A percentile compares a stretch with the other conserved stretches of the same genome.
Conservation (phyloP, 768 basidiomycete species). For the Trametes gibbosa region DNA sequence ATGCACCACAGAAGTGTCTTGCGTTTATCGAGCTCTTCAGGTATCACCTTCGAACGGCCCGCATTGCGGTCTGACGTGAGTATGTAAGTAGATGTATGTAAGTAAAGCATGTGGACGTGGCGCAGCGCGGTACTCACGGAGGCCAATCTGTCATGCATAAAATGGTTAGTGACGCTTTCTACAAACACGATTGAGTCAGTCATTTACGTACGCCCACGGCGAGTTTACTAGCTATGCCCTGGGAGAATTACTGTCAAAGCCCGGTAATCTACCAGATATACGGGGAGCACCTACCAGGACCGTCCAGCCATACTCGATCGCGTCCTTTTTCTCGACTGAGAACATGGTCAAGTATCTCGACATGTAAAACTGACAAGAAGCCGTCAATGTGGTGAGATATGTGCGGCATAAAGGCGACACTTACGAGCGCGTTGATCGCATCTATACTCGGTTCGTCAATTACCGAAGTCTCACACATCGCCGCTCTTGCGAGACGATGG, state of each 20-base stretch:
- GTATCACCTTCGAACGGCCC: conserved; percentile 60
- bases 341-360: conserved; percentile 73
- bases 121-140: conserved; percentile 44
- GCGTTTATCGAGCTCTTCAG: conserved; percentile 70
- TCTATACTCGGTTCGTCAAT: conserved; percentile 77
- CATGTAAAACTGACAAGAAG: conserved; percentile 59
- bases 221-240: conserved; percentile 63
- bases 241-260: background rate
- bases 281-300: conserved; percentile 44
- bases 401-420: background rate
- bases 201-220: conserved; percentile 46
- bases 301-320: conserved; percentile 72
- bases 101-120: conserved; percentile 5
- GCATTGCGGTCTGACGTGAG: conserved; percentile 58
- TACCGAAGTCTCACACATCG: conserved; percentile 68
- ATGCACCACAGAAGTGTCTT: conserved; percentile 74
- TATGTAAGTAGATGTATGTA: conserved; percentile 2
- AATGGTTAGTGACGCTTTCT: conserved; percentile 8
- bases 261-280: background rate
- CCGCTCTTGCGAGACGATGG: conserved; percentile 57
- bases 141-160: conserved; percentile 51
- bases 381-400: background rate
- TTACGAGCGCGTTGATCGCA: conserved; percentile 63
- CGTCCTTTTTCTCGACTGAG: conserved; percentile 70
- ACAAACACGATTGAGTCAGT: background rate